Conservation (phyloP, 768 basidiomycete species). For the Chalciporus piperatus region DNA sequence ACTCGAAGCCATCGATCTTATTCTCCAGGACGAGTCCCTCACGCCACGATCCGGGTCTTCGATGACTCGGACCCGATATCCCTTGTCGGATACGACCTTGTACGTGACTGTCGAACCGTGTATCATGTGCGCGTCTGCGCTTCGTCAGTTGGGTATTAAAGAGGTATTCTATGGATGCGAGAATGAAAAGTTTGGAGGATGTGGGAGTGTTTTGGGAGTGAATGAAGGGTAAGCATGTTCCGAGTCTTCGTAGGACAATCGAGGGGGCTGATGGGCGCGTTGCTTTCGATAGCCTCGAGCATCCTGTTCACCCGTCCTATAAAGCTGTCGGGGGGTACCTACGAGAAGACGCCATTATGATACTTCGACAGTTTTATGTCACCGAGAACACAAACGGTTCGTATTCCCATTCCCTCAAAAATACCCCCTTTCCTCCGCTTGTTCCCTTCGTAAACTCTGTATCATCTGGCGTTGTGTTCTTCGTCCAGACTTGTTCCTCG, state of each 20-base stretch:
- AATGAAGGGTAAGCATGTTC: conserved; percentile 57
- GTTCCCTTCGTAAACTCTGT: not conserved
- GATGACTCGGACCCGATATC: conserved; percentile 40
- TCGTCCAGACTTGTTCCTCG: not conserved
- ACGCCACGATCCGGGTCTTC: conserved; percentile 39
- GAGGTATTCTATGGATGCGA: conserved; percentile 91
- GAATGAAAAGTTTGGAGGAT: conserved; percentile 96
- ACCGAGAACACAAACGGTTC: conserved; percentile 95
- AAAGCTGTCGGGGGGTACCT: conserved; percentile 70
- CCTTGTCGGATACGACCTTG: conserved; percentile 75
- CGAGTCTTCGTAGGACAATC: not conserved
- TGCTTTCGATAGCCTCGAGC: conserved; percentile 48
- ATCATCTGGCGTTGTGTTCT: not conserved
- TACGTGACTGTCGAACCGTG: conserved; percentile 99
- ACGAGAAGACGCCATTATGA: conserved; percentile 83
- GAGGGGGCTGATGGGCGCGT: not conserved
- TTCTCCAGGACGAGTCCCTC: conserved; percentile 61
- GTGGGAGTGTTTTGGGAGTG: conserved; percentile 89
- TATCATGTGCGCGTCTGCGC: conserved; percentile 97
- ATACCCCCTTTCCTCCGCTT: no score
- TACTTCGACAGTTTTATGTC: conserved; percentile 84
- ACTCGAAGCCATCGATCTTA: conserved; percentile 91
- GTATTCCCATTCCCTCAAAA: not conserved
- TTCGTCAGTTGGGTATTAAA: conserved; percentile 89
- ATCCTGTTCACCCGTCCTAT: conserved; percentile 76